Evolutionary conservation across 768 basidiomycete genomes (phyloP).

Genomic region (Pulveroboletus sp.): DNA sequence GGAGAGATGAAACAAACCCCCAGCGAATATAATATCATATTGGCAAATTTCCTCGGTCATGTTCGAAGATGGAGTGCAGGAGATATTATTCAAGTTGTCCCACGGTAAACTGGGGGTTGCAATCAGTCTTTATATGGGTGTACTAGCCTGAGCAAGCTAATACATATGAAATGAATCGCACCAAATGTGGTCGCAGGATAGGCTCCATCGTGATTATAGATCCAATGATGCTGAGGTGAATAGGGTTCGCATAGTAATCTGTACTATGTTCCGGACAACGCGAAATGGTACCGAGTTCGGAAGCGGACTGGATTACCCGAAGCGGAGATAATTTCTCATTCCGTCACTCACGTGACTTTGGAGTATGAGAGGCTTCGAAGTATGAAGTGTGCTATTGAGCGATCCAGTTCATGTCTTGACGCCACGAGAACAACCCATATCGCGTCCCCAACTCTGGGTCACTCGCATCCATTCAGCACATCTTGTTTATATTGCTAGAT

Average conservation of each 20-base stretch:
- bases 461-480: slow-evolving; percentile 8
- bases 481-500: slow-evolving; percentile 25
- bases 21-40: slow-evolving; percentile 56
- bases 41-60: slow-evolving; percentile 9
- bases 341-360: slow-evolving; percentile 20
- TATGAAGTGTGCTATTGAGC: slow-evolving; percentile 11
- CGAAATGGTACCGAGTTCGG: background rate
- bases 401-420: slow-evolving; percentile 24
- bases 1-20: slow-evolving; percentile 37
- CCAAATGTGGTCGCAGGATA: too few relatives aligned
- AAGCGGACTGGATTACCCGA: background rate
- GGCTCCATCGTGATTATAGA: too few relatives aligned
- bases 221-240: too few relatives aligned
- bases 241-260: too few relatives aligned
- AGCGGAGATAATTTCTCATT: slow-evolving; percentile 12
- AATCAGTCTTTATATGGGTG: too few relatives aligned
- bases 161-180: too few relatives aligned
- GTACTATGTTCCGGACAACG: too few relatives aligned
- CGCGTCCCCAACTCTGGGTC: slow-evolving; percentile 7
- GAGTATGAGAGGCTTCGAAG: slow-evolving; percentile 11
- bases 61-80: background rate
- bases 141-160: too few relatives aligned
- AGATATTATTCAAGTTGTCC: background rate
- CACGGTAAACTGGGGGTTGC: too few relatives aligned
- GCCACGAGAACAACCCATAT: slow-evolving; percentile 4